Conservation (phyloP, 106 monocot genomes). For the Acorus gramineus region DNA sequence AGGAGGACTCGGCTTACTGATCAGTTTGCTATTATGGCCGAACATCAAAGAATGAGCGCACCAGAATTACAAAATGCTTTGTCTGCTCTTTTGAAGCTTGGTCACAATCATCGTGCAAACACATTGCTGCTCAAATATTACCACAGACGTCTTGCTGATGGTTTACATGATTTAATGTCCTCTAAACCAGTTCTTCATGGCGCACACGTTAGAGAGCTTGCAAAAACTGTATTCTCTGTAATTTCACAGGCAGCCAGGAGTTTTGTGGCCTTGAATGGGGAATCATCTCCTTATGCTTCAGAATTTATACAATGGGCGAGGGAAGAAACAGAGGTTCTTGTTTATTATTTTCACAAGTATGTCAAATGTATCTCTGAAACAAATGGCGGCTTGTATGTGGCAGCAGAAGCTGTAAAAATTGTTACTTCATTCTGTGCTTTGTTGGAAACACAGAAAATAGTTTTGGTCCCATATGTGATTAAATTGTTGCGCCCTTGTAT, state of each 20-base stretch:
- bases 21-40: conserved; percentile 21
- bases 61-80: conserved; percentile 28
- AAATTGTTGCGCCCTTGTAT: conserved; percentile 36
- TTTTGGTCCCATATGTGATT: conserved; percentile 19
- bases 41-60: conserved; percentile 23
- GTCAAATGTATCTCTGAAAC: conserved; percentile 20
- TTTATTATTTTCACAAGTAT: conserved; percentile 15
- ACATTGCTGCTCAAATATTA: conserved; percentile 24
- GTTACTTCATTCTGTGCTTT: conserved; percentile 28
- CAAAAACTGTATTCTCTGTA: conserved; percentile 24
- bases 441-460: conserved; percentile 11
- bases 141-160: conserved; percentile 9
- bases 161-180: conserved; percentile 11
- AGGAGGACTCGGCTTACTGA: conserved; percentile 20
- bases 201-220: conserved; percentile 21
- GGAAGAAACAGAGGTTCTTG: conserved; percentile 31
- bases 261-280: conserved; percentile 24
- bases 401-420: conserved; percentile 18
- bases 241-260: conserved; percentile 28
- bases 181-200: conserved; percentile 7
- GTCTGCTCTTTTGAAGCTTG: conserved; percentile 26
- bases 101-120: conserved; percentile 27
- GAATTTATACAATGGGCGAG: conserved; percentile 29
- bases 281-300: conserved; percentile 18
- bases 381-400: conserved; percentile 22